Evolutionary conservation across 2,329 filamentous ascomycete genomes (phyloP).

Genomic region (Ascochyta fabae): DNA sequence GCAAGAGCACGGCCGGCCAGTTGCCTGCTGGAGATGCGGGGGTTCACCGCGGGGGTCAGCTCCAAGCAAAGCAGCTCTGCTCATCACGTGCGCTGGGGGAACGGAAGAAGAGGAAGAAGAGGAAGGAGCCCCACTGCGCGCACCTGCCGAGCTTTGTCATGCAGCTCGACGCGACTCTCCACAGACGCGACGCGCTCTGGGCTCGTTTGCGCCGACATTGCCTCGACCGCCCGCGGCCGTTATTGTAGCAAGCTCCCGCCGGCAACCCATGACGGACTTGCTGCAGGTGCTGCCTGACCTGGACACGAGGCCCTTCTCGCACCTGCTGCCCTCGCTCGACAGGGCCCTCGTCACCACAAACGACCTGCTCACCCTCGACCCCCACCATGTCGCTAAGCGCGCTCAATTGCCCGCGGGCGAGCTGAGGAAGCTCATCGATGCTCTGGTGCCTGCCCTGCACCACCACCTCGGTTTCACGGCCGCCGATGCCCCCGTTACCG

Average conservation of each 20-base stretch:
- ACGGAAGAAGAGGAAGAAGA: background rate
- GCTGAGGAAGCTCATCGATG: slow-evolving; percentile 73
- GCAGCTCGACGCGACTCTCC: slow-evolving; percentile 3
- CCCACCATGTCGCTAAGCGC: slow-evolving; percentile 82
- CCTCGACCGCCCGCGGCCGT: background rate
- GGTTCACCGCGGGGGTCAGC: slow-evolving; percentile 5
- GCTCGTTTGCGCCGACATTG: too few relatives aligned
- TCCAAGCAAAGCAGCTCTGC: slow-evolving; percentile 11
- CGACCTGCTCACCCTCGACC: slow-evolving; percentile 85
- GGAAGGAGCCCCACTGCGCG: too few relatives aligned
- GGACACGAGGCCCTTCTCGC: slow-evolving; percentile 70
- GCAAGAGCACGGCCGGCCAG: too few relatives aligned
- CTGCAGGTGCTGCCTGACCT: slow-evolving; percentile 82
- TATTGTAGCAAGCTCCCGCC: slow-evolving; percentile 2
- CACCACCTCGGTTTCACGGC: slow-evolving; percentile 60
- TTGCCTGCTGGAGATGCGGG: slow-evolving; percentile 22
- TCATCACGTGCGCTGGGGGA: slow-evolving; percentile 8
- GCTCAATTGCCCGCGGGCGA: slow-evolving; percentile 82
- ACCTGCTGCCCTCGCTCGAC: slow-evolving; percentile 81
- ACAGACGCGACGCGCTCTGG: background rate
- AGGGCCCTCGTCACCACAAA: slow-evolving; percentile 76
- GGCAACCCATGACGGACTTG: slow-evolving; percentile 77
- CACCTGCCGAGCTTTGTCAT: too few relatives aligned
- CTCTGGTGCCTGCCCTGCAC: slow-evolving; percentile 72
- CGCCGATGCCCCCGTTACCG: slow-evolving; percentile 27